Conservation (phyloP, 495 filamentous ascomycete genomes). For the Penicillium riverlandense region DNA sequence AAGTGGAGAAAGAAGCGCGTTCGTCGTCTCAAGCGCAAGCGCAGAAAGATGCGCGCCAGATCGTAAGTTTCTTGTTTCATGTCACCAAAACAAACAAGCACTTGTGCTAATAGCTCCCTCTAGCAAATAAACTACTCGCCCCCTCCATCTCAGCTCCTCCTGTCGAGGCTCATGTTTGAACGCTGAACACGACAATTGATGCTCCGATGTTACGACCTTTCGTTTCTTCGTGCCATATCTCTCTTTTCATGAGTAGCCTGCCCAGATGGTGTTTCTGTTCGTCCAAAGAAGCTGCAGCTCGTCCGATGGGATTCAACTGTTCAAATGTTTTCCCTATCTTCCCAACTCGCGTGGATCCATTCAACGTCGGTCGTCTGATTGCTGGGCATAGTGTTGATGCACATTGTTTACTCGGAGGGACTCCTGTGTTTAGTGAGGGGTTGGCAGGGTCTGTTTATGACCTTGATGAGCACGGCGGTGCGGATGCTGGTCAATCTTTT, state of each 20-base stretch:
- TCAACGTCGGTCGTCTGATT: conserved; percentile 15
- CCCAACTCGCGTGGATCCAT: conserved; percentile 27
- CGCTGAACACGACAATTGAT: conserved; percentile 37
- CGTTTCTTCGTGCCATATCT: conserved; percentile 26
- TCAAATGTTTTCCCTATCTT: conserved; percentile 14
- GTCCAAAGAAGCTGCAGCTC: conserved; percentile 19
- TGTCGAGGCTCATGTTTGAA: conserved; percentile 37
- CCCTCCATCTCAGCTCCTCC: conserved; percentile 54
- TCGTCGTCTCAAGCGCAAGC: conserved; percentile 95
- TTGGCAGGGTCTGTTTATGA: conserved; percentile 22
- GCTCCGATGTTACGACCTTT: conserved; percentile 31
- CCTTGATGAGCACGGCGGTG: conserved; percentile 16
- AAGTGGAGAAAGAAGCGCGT: conserved; percentile 99
- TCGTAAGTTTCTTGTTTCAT: conserved; percentile 49
- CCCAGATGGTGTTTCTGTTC: conserved; percentile 14
- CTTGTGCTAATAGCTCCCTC: not conserved
- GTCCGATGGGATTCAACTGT: conserved; percentile 26
- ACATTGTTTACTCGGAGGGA: conserved; percentile 20
- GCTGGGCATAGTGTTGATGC: conserved; percentile 10
- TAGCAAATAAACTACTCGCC: conserved; percentile 70
- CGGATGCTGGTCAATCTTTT: conserved; percentile 37
- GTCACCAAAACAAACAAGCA: not conserved
- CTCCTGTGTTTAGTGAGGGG: conserved; percentile 34
- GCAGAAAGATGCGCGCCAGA: conserved; percentile 96
- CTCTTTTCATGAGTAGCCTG: conserved; percentile 21